These are phyloP conservation scores for Kondoa subrosea DNA, from an alignment of 768 basidiomycete genomes.

Conservation along the genomic window DNA sequence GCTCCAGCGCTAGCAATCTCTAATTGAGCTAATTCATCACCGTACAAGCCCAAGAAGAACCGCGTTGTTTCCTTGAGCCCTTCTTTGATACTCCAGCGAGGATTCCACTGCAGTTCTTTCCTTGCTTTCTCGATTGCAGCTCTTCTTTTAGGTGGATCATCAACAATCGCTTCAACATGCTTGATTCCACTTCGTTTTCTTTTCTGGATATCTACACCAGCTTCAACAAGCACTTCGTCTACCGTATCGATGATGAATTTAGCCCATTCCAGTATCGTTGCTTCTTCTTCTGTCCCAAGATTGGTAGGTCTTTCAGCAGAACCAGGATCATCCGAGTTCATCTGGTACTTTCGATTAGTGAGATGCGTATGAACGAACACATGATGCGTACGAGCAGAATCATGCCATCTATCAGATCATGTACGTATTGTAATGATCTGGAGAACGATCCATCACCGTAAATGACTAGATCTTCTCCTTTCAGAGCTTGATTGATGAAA, in stretches of 20 bases:
- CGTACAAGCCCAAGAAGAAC: constrained; percentile 41
- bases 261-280: constrained; percentile 87
- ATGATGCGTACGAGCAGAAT: constrained; percentile 42
- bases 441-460: constrained; percentile 29
- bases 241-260: constrained; percentile 81
- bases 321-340: constrained; percentile 54
- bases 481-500: constrained; percentile 93
- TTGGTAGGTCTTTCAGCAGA: constrained; percentile 79
- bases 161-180: constrained; percentile 69
- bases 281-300: constrained; percentile 89
- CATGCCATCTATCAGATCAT: constrained; percentile 87
- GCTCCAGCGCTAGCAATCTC: background rate
- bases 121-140: constrained; percentile 87
- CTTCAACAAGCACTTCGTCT: constrained; percentile 73
- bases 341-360: constrained; percentile 30
- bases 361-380: background rate
- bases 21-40: too few species aligned
- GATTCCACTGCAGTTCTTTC: constrained; percentile 69
- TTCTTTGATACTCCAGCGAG: constrained; percentile 80
- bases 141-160: constrained; percentile 85
- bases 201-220: constrained; percentile 3
- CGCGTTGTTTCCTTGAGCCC: constrained; percentile 88
- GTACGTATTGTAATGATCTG: constrained; percentile 59
- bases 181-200: constrained; percentile 35
- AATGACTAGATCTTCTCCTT: constrained; percentile 71